Conservation (phyloP, 2,329 filamentous ascomycete genomes). For the Aureobasidium sp. region DNA sequence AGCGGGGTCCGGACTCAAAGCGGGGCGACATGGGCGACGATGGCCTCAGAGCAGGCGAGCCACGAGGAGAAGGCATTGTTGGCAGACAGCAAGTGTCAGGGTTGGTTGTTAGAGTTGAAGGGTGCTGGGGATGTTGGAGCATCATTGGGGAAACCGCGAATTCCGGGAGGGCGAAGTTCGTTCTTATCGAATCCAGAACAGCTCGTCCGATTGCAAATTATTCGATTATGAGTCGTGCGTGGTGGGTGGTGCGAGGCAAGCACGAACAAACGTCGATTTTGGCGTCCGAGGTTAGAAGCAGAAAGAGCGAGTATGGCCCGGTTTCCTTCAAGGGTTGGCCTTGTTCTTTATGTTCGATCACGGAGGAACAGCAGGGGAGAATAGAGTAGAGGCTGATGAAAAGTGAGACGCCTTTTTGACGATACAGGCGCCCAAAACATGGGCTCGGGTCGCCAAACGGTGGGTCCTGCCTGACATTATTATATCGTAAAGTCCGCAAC, state of each 20-base stretch:
- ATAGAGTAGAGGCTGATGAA: neutral
- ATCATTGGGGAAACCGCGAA: neutral
- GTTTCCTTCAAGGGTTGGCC: neutral
- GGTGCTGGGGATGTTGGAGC: constrained; percentile 9
- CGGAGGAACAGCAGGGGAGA: neutral
- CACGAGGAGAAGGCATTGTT: constrained; percentile 27
- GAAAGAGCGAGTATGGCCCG: constrained; percentile 1
- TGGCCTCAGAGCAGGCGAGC: constrained; percentile 25
- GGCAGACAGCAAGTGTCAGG: neutral
- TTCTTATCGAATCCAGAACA: neutral
- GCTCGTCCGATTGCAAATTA: neutral
- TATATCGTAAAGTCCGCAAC: neutral
- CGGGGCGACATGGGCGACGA: constrained; percentile 26
- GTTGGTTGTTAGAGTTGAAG: neutral
- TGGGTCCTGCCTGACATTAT: constrained; percentile 8
- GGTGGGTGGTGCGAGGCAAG: constrained; percentile 2
- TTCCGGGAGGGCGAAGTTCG: neutral
- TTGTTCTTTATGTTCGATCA: neutral
- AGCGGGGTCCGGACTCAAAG: constrained; percentile 20
- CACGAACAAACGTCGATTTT: neutral
- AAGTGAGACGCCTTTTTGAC: constrained; percentile 6
- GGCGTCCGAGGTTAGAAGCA: neutral
- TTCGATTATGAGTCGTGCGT: neutral
- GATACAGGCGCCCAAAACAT: neutral
- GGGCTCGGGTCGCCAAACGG: neutral